These are phyloP conservation scores for Perkinsus chesapeaki DNA, from an alignment of 169 alveolate species.

Conservation along the genomic window DNA sequence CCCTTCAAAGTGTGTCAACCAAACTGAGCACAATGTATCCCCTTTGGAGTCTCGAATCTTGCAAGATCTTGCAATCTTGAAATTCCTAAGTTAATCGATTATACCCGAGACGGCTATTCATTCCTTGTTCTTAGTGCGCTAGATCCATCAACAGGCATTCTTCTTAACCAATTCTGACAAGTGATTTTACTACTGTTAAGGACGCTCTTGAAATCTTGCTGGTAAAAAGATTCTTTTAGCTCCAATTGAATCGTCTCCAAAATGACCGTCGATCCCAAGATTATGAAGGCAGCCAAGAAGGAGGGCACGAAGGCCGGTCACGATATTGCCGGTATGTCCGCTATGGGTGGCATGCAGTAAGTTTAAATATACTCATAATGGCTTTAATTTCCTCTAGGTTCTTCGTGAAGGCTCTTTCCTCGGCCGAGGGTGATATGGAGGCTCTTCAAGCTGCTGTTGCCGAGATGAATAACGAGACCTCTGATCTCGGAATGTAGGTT, in stretches of 20 bases:
- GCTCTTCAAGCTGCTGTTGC: background rate
- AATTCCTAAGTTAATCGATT: background rate
- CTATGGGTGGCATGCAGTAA: slow-evolving; percentile 3
- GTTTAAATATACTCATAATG: background rate
- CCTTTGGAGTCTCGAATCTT: no score
- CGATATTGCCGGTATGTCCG: background rate
- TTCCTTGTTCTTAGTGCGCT: background rate
- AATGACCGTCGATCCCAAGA: background rate
- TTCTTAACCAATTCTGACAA: background rate
- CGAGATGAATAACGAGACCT: background rate
- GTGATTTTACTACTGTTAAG: no score
- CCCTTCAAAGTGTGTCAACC: no score
- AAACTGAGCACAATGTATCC: no score
- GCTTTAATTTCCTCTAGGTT: background rate
- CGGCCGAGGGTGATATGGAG: background rate
- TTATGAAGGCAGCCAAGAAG: background rate
- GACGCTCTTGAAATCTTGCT: no score
- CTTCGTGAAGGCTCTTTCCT: background rate
- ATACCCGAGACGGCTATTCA: background rate
- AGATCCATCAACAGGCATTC: background rate
- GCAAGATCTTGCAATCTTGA: background rate
- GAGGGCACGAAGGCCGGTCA: slow-evolving; percentile 4
- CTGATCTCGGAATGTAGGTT: background rate
- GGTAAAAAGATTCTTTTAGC: background rate
- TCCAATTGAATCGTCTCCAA: background rate